Conservation (phyloP, 2,329 filamentous ascomycete species). For the Fusarium duplospermum region DNA sequence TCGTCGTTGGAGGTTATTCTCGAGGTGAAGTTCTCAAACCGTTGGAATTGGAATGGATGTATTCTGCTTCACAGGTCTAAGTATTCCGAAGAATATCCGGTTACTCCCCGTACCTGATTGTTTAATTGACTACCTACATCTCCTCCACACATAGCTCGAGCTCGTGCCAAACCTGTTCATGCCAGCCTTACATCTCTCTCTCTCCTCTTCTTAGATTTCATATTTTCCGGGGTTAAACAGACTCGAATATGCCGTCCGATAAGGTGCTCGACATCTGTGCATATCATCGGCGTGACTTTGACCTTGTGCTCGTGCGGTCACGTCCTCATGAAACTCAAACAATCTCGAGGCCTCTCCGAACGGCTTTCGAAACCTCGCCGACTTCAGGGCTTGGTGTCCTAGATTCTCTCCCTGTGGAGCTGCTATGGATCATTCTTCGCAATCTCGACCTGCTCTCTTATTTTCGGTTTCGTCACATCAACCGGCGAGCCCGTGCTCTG, state of each 20-base stretch:
- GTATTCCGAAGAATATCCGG: too few relatives aligned
- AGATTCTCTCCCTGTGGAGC: not conserved
- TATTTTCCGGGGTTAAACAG: too few relatives aligned
- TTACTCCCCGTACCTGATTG: too few relatives aligned
- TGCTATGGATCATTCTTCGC: not conserved
- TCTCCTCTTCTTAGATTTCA: too few relatives aligned
- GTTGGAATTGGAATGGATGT: too few relatives aligned
- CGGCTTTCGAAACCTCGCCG: not conserved
- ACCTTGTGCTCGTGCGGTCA: slow-evolving; percentile 7
- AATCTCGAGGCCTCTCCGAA: not conserved
- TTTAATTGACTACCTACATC: too few relatives aligned
- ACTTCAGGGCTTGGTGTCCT: not conserved
- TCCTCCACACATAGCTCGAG: too few relatives aligned
- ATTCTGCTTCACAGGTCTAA: too few relatives aligned
- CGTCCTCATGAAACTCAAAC: slow-evolving; percentile 4
- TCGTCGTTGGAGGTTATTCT: too few relatives aligned
- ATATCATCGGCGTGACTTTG: slow-evolving; percentile 15
- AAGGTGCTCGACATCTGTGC: slow-evolving; percentile 2
- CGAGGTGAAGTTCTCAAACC: too few relatives aligned
- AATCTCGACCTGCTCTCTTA: slow-evolving; percentile 10
- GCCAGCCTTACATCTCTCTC: too few relatives aligned
- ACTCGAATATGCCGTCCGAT: not conserved
- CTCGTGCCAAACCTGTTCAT: too few relatives aligned
- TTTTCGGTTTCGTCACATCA: slow-evolving; percentile 1
- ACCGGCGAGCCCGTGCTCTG: slow-evolving; percentile 1